Conservation (phyloP, 768 basidiomycete species). For the Leucogyrophana mollusca region DNA sequence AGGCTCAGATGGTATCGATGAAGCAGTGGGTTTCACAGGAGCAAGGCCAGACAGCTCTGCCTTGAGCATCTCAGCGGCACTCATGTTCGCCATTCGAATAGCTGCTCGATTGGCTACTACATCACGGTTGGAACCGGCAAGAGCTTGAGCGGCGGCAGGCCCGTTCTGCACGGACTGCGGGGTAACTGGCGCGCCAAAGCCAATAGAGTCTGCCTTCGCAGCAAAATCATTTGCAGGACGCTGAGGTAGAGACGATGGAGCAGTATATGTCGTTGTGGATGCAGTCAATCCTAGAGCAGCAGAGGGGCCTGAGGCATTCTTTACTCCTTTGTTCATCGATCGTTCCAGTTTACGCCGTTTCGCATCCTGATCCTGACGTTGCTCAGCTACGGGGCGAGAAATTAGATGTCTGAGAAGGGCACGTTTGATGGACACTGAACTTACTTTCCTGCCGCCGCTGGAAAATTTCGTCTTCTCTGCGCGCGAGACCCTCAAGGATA, state of each 20-base stretch:
- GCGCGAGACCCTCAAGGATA: conserved; percentile 94
- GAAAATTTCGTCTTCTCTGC: conserved; percentile 95
- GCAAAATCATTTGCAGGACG: conserved; percentile 69
- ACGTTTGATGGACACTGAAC: conserved; percentile 30
- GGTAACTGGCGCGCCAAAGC: conserved; percentile 64
- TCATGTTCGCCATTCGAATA: conserved; percentile 95
- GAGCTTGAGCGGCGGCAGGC: conserved; percentile 64
- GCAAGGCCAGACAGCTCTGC: conserved; percentile 72
- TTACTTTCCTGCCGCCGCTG: conserved; percentile 86
- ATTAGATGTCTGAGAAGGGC: conserved; percentile 7
- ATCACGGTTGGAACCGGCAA: conserved; percentile 86
- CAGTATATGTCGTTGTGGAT: conserved; percentile 24
- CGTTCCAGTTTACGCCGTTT: conserved; percentile 79
- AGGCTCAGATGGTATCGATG: conserved; percentile 33
- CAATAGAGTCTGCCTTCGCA: conserved; percentile 75
- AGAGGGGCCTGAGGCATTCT: conserved; percentile 28
- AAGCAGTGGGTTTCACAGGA: conserved; percentile 37
- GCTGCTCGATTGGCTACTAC: conserved; percentile 87
- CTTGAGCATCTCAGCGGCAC: conserved; percentile 91
- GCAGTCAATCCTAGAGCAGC: conserved; percentile 25
- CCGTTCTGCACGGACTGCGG: conserved; percentile 55
- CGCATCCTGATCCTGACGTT: conserved; percentile 87
- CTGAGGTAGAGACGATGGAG: conserved; percentile 62
- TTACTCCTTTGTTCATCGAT: conserved; percentile 39
- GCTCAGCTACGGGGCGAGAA: conserved; percentile 65